Percentiles rank a stretch among this genome's conserved stretches.
These are phyloP conservation scores for Zizania palustris DNA, from an alignment of 202 grass and related monocot species.

Conservation along the genomic window DNA sequence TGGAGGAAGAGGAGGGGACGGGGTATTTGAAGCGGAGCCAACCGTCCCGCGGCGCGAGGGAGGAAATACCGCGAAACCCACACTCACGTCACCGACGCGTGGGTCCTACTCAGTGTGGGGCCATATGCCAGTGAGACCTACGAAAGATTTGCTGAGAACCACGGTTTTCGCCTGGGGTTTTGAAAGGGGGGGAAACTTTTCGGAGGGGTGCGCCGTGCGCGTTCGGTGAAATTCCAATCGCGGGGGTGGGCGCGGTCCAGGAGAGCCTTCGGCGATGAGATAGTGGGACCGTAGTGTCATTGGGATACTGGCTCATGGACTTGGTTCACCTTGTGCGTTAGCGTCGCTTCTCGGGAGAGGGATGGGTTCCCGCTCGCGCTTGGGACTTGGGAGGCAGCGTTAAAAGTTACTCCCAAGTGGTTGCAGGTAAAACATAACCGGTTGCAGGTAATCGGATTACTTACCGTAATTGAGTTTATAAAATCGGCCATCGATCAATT, in stretches of 20 bases:
- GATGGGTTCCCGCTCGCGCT: neutral
- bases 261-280: neutral
- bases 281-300: neutral
- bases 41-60: neutral
- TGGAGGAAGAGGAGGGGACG: neutral
- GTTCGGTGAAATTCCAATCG: neutral
- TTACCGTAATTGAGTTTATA: too few relatives aligned
- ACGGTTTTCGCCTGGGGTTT: neutral
- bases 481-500: too few relatives aligned
- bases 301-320: neutral
- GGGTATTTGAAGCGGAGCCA: constrained; percentile 34
- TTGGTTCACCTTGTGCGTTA: neutral
- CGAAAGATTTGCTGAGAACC: fast-evolving
- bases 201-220: neutral
- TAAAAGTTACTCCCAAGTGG: too few relatives aligned
- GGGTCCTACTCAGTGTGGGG: fast-evolving
- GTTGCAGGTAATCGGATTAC: too few relatives aligned
- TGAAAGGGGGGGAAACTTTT: neutral
- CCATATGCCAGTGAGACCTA: neutral
- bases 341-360: neutral
- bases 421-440: too few relatives aligned
- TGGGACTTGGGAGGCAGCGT: too few relatives aligned
- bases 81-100: fast-evolving
- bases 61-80: fast-evolving
- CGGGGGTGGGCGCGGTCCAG: neutral